phyloP scores from a whole-genome alignment of 345 rosid genomes.

The Eucalyptus curtisii region DNA sequence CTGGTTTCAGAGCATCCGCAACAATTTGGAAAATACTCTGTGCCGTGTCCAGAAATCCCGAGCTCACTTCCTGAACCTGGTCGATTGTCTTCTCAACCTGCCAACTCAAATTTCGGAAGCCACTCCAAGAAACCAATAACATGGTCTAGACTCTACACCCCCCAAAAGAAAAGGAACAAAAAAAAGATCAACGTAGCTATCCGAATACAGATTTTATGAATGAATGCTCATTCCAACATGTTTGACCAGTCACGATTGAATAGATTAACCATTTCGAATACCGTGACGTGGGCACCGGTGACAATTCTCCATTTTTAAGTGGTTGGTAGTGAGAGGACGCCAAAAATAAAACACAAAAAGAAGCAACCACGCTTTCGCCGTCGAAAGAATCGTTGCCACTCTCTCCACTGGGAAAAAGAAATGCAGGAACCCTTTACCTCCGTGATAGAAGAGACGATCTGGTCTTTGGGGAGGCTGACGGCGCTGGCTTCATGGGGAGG shows the following conservation, averaged over 20 bases:
- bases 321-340: background rate
- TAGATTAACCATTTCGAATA: background rate
- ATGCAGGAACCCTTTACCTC: constrained; percentile 24
- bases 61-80: constrained; percentile 61
- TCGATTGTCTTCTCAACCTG: constrained; percentile 84
- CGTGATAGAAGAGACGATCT: constrained; percentile 71
- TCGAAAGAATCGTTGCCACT: background rate
- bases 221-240: background rate
- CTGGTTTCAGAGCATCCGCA: constrained; percentile 69
- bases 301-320: background rate
- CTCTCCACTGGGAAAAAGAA: background rate
- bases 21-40: constrained; percentile 50
- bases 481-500: constrained; percentile 62
- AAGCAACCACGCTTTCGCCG: background rate
- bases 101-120: background rate
- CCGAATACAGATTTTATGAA: background rate
- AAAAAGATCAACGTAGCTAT: background rate
- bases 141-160: background rate
- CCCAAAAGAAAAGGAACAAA: background rate
- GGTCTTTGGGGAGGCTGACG: constrained; percentile 59
- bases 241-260: background rate
- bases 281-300: background rate
- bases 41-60: constrained; percentile 44
- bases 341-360: background rate
- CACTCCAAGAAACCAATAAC: background rate